Conservation (phyloP, 345 rosid species). For the Mercurialis annua region DNA sequence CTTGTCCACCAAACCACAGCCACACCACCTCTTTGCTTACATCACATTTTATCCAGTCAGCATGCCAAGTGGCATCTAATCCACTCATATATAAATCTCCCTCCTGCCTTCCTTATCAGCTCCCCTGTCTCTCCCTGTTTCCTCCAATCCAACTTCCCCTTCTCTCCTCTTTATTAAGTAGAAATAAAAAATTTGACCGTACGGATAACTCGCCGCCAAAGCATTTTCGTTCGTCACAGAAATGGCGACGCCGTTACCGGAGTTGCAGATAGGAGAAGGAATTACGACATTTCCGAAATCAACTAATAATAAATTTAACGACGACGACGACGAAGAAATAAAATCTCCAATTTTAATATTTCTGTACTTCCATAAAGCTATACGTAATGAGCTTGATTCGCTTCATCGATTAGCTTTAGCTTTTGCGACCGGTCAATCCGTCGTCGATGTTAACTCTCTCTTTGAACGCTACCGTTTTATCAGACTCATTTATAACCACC, state of each 20-base stretch:
- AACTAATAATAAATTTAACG: conserved; percentile 28
- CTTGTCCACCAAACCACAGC: conserved; percentile 27
- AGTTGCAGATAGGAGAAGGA: conserved; percentile 47
- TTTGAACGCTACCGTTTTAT: conserved; percentile 65
- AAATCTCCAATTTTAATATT: conserved; percentile 78
- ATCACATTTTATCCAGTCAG: conserved; percentile 49
- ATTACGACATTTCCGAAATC: conserved; percentile 37
- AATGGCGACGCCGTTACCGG: conserved; percentile 84
- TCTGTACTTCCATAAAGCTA: conserved; percentile 77
- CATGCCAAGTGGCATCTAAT: conserved; percentile 47
- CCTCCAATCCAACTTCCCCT: no score
- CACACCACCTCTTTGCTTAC: conserved; percentile 27
- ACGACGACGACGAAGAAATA: conserved; percentile 32
- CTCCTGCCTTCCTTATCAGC: conserved; percentile 17
- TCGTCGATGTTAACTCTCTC: conserved; percentile 50
- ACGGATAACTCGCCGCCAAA: conserved; percentile 6
- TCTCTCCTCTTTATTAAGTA: conserved; percentile 5
- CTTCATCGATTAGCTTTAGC: conserved; percentile 72
- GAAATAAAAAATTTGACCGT: conserved; percentile 11
- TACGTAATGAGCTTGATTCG: conserved; percentile 73
- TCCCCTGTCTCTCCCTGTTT: neutral
- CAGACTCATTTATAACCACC: conserved; percentile 69
- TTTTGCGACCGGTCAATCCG: conserved; percentile 60
- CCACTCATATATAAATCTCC: conserved; percentile 26
- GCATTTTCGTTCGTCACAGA: conserved; percentile 11